Base-by-base conservation (phyloP, 768 basidiomycete genomes). In the Psilocybe cyanescens region DNA sequence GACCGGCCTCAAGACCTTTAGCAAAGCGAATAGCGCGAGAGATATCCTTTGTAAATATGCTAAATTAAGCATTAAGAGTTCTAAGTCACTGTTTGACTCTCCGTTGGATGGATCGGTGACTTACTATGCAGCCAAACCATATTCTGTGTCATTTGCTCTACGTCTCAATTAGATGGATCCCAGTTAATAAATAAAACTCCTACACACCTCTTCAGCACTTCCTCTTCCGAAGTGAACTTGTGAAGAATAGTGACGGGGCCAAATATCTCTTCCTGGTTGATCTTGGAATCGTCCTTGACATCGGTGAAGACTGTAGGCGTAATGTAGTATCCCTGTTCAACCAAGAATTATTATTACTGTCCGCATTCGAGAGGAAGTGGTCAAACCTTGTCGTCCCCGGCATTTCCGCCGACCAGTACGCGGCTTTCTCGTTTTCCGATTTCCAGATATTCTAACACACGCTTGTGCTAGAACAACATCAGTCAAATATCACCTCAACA, bases 211-310 rank as follows among this genome's bases (percentile, higher is more conserved):
- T 74, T 72, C 60, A 87, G 68, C 31, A 81, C 84, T 56, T 90
- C 86, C 5, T 80, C 81, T 67, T 86, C 85, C 24, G 79, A 76
- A 65, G 84, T 81, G 79, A 95, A 94, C 68, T 88, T 89, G 75
- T 85, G 78, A 37, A 94, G 74, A 37, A 86, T 87, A 59, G 84
- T 83, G 45, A 92, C 90, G 31, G 92, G 91, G 8, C 91, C 91
- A 66, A 92, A 91, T 61, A 91, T 90, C 70, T 92, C 85, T 65
- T 88, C 87, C 48, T 70, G 71, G 8, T 88, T 84, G 56, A 92
- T 90, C 71, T 82, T 86, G 86, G 90, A 90, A 31, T 86, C 83
- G 1, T 83, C 79, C 35, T 74, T 81, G 44, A 81, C 80, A 65
- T 90, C 79, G 8, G 86, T 83, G 72, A 92, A 88, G 65, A 92